These are phyloP conservation scores for Anthracocystis setariae DNA, from an alignment of 1,284 basidiomycete genomes.

Conservation along the genomic window DNA sequence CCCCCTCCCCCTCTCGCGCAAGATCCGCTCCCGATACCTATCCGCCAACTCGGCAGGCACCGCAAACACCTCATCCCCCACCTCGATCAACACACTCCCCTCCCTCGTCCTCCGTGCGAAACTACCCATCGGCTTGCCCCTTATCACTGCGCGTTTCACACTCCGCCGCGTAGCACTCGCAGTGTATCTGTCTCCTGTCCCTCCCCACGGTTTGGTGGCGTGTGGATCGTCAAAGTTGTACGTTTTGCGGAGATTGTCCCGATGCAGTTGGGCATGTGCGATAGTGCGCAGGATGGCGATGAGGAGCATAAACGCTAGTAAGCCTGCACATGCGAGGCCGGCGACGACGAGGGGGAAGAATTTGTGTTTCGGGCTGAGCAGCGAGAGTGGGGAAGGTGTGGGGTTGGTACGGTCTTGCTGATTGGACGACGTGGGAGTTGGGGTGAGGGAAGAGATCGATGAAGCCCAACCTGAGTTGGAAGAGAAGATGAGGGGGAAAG, in stretches of 20 bases:
- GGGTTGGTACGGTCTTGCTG: neutral
- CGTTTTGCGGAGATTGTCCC: conserved; percentile 24
- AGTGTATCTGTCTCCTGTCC: conserved; percentile 17
- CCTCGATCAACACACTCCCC: conserved; percentile 51
- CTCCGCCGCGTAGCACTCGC: neutral
- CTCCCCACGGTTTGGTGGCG: neutral
- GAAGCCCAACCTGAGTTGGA: too few species aligned
- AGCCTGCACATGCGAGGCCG: conserved; percentile 22
- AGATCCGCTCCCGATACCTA: conserved; percentile 35
- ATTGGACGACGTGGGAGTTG: neutral
- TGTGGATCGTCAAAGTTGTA: conserved; percentile 18
- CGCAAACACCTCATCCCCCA: conserved; percentile 56
- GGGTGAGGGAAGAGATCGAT: neutral
- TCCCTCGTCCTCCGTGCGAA: conserved; percentile 41
- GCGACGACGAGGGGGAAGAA: conserved; percentile 50
- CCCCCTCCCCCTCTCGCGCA: conserved; percentile 11
- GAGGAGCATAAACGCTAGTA: conserved; percentile 41
- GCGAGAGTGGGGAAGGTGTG: neutral
- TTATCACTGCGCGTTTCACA: conserved; percentile 40
- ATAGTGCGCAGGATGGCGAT: conserved; percentile 40
- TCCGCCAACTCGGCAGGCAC: conserved; percentile 50
- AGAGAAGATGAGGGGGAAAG: neutral
- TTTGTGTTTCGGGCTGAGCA: conserved; percentile 38
- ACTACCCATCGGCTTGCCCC: conserved; percentile 42
- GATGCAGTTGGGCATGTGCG: conserved; percentile 34